Percentiles rank a stretch among this genome's conserved stretches.
These are phyloP conservation scores for Teunomyces lycoperdinae DNA, from an alignment of 805 yeast genomes.

Conservation along the genomic window DNA sequence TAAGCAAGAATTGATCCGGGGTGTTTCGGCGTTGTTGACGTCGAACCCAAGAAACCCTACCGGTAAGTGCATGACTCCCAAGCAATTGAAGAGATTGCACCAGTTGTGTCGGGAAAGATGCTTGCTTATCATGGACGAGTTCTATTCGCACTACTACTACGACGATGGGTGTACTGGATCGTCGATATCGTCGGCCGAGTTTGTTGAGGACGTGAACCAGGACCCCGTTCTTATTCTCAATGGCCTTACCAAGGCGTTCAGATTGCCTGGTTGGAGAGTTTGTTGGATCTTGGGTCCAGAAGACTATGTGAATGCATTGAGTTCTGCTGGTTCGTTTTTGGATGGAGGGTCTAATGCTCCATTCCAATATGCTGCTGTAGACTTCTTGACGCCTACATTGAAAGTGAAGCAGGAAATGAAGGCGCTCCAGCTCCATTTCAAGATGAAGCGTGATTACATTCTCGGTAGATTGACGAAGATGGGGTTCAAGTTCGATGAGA, in stretches of 20 bases:
- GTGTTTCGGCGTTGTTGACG: conserved; percentile 56
- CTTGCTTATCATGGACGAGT: conserved; percentile 62
- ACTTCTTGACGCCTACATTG: conserved; percentile 48
- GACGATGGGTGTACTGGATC: conserved; percentile 53
- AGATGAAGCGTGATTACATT: conserved; percentile 55
- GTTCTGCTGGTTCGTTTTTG: conserved; percentile 57
- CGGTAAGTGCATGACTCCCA: conserved; percentile 49
- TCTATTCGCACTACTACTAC: conserved; percentile 58
- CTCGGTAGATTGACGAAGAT: conserved; percentile 45
- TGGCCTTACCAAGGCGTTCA: conserved; percentile 59
- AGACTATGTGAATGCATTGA: conserved; percentile 51
- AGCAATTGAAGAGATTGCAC: conserved; percentile 48
- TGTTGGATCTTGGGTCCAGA: conserved; percentile 66
- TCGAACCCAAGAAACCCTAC: conserved; percentile 66
- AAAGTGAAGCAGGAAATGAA: conserved; percentile 51
- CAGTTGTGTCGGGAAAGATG: conserved; percentile 52
- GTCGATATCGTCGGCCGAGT: conserved; percentile 49
- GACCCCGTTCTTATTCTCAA: conserved; percentile 61
- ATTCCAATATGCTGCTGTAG: conserved; percentile 58
- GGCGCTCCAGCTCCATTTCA: conserved; percentile 57
- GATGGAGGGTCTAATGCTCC: conserved; percentile 65
- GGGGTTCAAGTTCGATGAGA: conserved; percentile 50
- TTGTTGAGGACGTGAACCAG: conserved; percentile 50
- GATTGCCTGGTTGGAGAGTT: conserved; percentile 64
- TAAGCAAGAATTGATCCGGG: conserved; percentile 51